A percentile compares a stretch with the other conserved stretches of the same genome.
Conservation (phyloP, 139 green algal species). For the Raphidocelis subcapitata region DNA sequence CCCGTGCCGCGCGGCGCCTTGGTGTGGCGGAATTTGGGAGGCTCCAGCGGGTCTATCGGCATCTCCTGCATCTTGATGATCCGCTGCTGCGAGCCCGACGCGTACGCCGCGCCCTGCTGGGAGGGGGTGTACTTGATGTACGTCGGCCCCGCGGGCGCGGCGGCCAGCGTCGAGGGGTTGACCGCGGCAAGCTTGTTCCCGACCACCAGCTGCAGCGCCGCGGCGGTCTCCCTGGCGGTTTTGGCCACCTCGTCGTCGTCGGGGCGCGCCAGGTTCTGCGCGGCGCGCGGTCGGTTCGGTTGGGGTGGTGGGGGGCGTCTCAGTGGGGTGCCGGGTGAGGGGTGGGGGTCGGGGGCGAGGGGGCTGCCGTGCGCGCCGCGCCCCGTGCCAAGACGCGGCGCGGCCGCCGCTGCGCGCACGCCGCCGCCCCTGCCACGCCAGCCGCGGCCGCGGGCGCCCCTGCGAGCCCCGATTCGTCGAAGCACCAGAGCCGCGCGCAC, state of each 20-base stretch:
- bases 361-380: background rate
- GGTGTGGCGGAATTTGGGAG: conserved; percentile 95
- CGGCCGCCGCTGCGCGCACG: no score
- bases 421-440: no score
- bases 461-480: no score
- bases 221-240: conserved; percentile 66
- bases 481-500: conserved; percentile 19
- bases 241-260: conserved; percentile 82
- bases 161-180: conserved; percentile 78
- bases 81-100: conserved; percentile 69
- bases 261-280: conserved; percentile 61
- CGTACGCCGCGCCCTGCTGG: conserved; percentile 52
- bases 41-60: conserved; percentile 94
- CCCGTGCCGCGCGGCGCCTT: conserved; percentile 82
- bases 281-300: background rate
- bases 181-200: conserved; percentile 71
- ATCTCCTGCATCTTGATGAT: conserved; percentile 99
- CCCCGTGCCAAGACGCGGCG: background rate
- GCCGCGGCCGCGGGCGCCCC: no score
- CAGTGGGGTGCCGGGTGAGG: background rate
- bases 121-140: conserved; percentile 97
- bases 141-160: conserved; percentile 66
- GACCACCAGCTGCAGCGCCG: conserved; percentile 72
- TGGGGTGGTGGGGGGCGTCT: background rate
- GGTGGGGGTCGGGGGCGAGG: background rate